Percentiles rank a stretch among this genome's conserved stretches.
These are phyloP conservation scores for Blastobotrys serpentis DNA, from an alignment of 1,139 yeast genomes.

Conservation along the genomic window DNA sequence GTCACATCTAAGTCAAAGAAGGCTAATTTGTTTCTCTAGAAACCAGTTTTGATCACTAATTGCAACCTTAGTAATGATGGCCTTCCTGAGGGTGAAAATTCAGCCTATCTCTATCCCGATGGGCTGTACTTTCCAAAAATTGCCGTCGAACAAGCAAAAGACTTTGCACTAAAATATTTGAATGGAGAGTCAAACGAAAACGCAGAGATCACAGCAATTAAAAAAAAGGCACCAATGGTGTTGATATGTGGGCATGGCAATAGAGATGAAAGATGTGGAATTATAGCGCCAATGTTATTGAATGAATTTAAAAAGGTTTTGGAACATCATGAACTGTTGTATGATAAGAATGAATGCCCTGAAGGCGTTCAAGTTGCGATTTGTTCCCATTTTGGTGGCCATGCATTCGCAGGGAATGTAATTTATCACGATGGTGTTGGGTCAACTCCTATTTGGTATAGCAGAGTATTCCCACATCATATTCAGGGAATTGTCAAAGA, in stretches of 20 bases:
- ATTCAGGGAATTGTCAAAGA: conserved; percentile 65
- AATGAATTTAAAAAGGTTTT: conserved; percentile 52
- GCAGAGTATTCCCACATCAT: conserved; percentile 60
- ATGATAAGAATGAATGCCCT: conserved; percentile 29
- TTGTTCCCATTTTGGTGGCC: conserved; percentile 75
- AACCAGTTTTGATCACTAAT: conserved; percentile 56
- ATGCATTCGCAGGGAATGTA: conserved; percentile 74
- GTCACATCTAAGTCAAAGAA: background rate
- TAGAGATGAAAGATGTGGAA: conserved; percentile 68
- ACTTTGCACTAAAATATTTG: conserved; percentile 48
- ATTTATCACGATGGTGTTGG: conserved; percentile 46
- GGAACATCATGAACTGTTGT: conserved; percentile 34
- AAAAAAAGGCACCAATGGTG: conserved; percentile 28
- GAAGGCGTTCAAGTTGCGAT: conserved; percentile 50
- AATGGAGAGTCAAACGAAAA: conserved; percentile 7
- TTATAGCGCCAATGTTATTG: conserved; percentile 55
- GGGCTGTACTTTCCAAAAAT: conserved; percentile 44
- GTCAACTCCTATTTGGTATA: conserved; percentile 60
- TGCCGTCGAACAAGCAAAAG: conserved; percentile 34
- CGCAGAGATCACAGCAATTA: background rate
- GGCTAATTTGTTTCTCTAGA: conserved; percentile 31
- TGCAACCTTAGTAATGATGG: conserved; percentile 30
- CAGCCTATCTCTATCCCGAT: conserved; percentile 56
- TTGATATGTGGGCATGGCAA: conserved; percentile 65
- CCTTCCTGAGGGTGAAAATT: conserved; percentile 13